These are phyloP conservation scores for Borealophlyctis nickersoniae DNA, from an alignment of 192 early-diverging fungal genomes.

Conservation along the genomic window DNA sequence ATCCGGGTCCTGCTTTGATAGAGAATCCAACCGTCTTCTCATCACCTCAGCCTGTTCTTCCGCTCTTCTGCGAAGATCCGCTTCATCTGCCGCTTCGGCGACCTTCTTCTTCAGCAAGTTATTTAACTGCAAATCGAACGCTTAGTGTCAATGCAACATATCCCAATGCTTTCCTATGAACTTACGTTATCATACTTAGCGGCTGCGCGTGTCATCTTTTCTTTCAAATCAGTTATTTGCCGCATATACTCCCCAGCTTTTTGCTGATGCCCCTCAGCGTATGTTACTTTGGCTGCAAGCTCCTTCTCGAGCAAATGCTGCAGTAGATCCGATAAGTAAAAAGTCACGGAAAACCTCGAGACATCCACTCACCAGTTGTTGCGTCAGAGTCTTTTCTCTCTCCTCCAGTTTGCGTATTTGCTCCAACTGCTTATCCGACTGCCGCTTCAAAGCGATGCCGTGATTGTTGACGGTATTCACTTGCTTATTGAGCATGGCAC, in stretches of 20 bases:
- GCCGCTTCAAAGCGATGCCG: slow-evolving; percentile 65
- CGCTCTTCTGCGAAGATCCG: slow-evolving; percentile 52
- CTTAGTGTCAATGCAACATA: background rate
- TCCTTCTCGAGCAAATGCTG: slow-evolving; percentile 64
- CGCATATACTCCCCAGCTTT: slow-evolving; percentile 58
- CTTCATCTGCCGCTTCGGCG: slow-evolving; percentile 53
- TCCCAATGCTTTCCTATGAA: slow-evolving; percentile 5
- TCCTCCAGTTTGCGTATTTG: slow-evolving; percentile 78
- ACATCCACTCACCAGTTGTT: slow-evolving; percentile 58
- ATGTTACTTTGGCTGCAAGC: slow-evolving; percentile 48
- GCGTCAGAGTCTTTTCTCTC: slow-evolving; percentile 63
- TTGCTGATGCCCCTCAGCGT: slow-evolving; percentile 49
- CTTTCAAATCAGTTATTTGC: slow-evolving; percentile 59
- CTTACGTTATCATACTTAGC: slow-evolving; percentile 6
- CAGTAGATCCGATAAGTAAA: background rate
- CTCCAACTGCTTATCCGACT: slow-evolving; percentile 82
- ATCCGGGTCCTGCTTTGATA: slow-evolving; percentile 54
- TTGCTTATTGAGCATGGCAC: slow-evolving; percentile 65
- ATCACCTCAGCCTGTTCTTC: slow-evolving; percentile 58
- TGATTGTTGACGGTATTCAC: slow-evolving; percentile 62
- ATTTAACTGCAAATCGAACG: slow-evolving; percentile 40
- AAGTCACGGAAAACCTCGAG: background rate
- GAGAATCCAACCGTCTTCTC: slow-evolving; percentile 62
- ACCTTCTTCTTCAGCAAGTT: slow-evolving; percentile 64
- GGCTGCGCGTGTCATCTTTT: slow-evolving; percentile 52